Base-by-base conservation (phyloP, 2,329 filamentous ascomycete species). In the Coniella lustricola region DNA sequence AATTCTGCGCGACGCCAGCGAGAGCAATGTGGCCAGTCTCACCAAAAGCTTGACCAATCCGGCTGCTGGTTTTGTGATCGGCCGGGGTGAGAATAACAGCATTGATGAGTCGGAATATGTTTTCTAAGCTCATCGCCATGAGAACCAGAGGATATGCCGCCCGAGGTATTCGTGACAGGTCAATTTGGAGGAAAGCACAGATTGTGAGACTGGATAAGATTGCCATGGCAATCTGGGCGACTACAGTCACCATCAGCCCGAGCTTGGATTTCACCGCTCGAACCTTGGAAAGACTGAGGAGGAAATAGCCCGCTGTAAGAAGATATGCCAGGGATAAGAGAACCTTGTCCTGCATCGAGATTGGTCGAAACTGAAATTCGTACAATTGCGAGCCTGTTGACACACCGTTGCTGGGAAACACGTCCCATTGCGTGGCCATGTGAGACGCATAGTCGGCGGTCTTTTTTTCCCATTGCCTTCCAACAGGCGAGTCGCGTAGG, bases 151-250 rank as follows among this genome's bases (percentile, higher is more conserved):
- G 87, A 60, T 90, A 91, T 32, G 81, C 81, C 45, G 83, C 83
- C 52, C 82, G 75, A 3, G 87, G 87, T 43, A 91, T 84, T 55
- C 79, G 81, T 9, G 84, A 86, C 2, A 91, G 68, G 58, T 90
- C 84, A 58, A 90, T 78, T 53, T 84, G 83, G 54, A 89, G 75
- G 39, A 89, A 74, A 31, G 85, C 85, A 60, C 87, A 90, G 33
- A 91, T 73, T 0, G 86, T 89, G 59, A 91, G 87, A 63, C 85
- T 90, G 3, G 85, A 87, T 65, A 87, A 74, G 57, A 90, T 82
- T 14, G 85, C 87, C 31, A 87, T 77, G 3, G 77, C 68, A 55
- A 87, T 82, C 66, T 91, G 86, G 0, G 74, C 76, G 51, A 84
- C 68, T 38, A 89, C 81, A 0, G 86, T 85, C 22, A 85, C 65